Base-by-base conservation (phyloP, 805 yeast species). In the Starmerella vaccinii region DNA sequence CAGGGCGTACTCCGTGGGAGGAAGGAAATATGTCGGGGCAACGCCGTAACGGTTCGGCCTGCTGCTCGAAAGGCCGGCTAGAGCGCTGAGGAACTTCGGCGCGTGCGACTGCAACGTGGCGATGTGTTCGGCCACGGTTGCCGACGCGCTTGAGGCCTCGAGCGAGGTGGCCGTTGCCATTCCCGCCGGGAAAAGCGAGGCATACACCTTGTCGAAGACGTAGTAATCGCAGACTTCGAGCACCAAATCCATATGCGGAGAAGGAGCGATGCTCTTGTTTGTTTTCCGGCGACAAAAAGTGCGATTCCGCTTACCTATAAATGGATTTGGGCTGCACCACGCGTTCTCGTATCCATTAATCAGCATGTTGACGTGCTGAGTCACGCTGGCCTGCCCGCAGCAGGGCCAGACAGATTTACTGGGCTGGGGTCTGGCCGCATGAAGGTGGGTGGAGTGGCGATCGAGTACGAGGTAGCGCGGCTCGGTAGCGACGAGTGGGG, bases 201-300 rank as follows among this genome's bases (percentile, higher is more conserved):
- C 84, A 61, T 88, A 90, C 16, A 78, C 69, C 64, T 71, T 73
- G 69, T 92, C 98, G 46, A 90, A 76, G 26, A 79, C 61, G 59
- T 69, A 84, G 44, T 84, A 73, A 68, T 92, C 98, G 42, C 72
- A 68, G 22, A 79, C 71, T 67, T 92, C 98, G 47, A 92, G 75
- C 22, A 87, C 88, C 62, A 92, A 71, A 82, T 92, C 98, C 98
- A 92, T 90, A n/a, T n/a, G n/a, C n/a, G 8, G 35, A 10, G 29
- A 9, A 9, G 51, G 43, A 13, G 16, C 16, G n/a, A 5, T 23
- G 8, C n/a, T 16, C 13, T 24, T 21, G 23, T 22, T 5, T 30
- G 5, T 13, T 22, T 32, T 32, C 35, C 6, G 21, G n/a, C n/a
- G n/a, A n/a, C n/a, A 22, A 16, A 24, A 22, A n/a, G 15, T 8